Percentiles rank a stretch among this genome's conserved stretches.
Evolutionary conservation across 176 grass and related monocot genomes (phyloP).

Genomic region (Pharus latifolius): DNA sequence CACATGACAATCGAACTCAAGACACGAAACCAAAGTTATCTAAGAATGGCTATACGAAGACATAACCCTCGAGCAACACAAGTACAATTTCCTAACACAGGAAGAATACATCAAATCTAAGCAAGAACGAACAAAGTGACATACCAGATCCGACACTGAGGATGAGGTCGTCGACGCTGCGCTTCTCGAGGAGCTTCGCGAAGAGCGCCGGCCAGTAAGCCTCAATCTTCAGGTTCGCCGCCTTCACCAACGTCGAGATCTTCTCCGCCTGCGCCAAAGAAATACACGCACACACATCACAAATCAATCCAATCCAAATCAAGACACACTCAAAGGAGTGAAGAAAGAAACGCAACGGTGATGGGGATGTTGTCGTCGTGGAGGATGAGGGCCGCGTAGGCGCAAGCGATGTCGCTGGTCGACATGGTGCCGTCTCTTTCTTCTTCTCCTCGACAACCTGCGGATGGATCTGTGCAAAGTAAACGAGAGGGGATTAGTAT

Average conservation of each 20-base stretch:
- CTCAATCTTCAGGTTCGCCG: slow-evolving; percentile 69
- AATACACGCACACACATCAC: background rate
- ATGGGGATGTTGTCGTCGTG: slow-evolving; percentile 66
- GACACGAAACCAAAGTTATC: too few species aligned
- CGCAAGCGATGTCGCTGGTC: slow-evolving; percentile 61
- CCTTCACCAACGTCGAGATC: slow-evolving; percentile 56
- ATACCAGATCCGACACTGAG: slow-evolving; percentile 74
- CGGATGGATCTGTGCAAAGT: background rate
- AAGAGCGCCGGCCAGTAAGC: slow-evolving; percentile 78
- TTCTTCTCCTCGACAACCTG: background rate
- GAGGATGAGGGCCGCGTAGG: slow-evolving; percentile 73
- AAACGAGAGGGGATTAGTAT: background rate
- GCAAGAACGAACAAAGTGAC: too few species aligned
- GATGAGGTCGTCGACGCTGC: slow-evolving; percentile 73
- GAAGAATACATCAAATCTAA: too few species aligned
- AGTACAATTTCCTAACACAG: too few species aligned
- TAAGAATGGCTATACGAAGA: too few species aligned
- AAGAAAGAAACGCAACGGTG: slow-evolving; percentile 21
- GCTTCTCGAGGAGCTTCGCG: slow-evolving; percentile 61
- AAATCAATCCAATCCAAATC: background rate
- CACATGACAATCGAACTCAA: too few species aligned
- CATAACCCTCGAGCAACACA: too few species aligned
- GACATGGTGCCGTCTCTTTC: slow-evolving; percentile 19
- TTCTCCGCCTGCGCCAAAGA: slow-evolving; percentile 39
- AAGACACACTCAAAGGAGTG: too few species aligned